These are phyloP conservation scores for Rhododendron molle DNA, from an alignment of 148 eudicot species.

Conservation along the genomic window DNA sequence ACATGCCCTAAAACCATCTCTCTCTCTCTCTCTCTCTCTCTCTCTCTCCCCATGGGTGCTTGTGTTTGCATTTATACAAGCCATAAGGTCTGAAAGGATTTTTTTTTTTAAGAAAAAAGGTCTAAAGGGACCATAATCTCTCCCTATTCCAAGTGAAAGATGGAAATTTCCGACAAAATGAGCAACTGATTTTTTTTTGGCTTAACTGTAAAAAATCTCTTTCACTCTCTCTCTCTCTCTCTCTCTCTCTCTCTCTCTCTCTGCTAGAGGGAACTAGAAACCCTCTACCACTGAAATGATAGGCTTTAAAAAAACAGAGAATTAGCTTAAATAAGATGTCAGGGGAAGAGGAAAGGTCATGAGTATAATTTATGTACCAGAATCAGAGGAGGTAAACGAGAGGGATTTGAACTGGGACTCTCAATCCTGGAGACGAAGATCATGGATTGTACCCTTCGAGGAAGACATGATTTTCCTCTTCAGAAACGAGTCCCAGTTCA, in stretches of 20 bases:
- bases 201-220: not conserved
- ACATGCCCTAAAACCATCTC: not conserved
- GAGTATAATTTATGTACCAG: not conserved
- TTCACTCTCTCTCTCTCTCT: not conserved
- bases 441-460: too few relatives aligned
- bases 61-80: too few relatives aligned
- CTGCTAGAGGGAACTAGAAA: not conserved
- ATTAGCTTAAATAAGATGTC: not conserved
- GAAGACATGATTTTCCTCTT: too few relatives aligned
- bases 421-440: too few relatives aligned
- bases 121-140: not conserved
- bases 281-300: not conserved
- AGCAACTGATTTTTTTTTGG: not conserved
- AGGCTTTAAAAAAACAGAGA: not conserved
- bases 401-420: too few relatives aligned
- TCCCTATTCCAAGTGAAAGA: not conserved
- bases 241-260: not conserved
- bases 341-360: not conserved
- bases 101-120: too few relatives aligned
- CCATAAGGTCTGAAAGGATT: not conserved
- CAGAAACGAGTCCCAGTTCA: too few relatives aligned
- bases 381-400: not conserved
- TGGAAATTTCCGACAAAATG: not conserved
- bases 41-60: not conserved
- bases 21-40: too few relatives aligned